Percentiles rank a stretch among this genome's conserved stretches.
Evolutionary conservation across 2,329 filamentous ascomycete genomes (phyloP).

Genomic region (Epichloe bromicola): DNA sequence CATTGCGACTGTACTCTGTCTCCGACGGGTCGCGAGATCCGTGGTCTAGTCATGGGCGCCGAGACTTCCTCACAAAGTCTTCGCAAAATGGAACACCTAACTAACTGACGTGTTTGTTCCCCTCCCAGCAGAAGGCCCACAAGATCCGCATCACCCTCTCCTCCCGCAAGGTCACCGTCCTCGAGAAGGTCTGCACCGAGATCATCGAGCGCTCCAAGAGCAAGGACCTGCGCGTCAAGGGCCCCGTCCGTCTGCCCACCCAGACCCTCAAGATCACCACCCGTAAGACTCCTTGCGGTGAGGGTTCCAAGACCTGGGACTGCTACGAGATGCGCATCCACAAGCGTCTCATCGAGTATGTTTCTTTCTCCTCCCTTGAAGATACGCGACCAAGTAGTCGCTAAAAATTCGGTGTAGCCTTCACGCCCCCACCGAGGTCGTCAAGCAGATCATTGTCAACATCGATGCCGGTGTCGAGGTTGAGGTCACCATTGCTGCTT

Average conservation of each 20-base stretch:
- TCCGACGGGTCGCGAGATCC: not conserved
- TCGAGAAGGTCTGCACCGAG: conserved; percentile 97
- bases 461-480: conserved; percentile 90
- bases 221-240: conserved; percentile 98
- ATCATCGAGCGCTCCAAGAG: conserved; percentile 96
- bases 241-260: conserved; percentile 92
- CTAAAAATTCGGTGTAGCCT: conserved; percentile 38
- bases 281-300: conserved; percentile 98
- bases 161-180: conserved; percentile 82
- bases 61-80: no score
- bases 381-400: not conserved
- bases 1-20: not conserved
- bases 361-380: conserved; percentile 11
- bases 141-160: conserved; percentile 98
- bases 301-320: conserved; percentile 99
- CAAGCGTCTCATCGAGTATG: conserved; percentile 91
- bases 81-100: not conserved
- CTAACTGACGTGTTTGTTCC: conserved; percentile 7
- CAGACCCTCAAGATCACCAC: conserved; percentile 95
- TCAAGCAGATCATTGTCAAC: conserved; percentile 95
- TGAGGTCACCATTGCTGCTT: conserved; percentile 83
- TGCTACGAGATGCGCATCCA: conserved; percentile 98
- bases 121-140: conserved; percentile 61
- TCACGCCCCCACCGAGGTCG: conserved; percentile 92
- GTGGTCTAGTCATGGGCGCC: no score